Percentiles rank a stretch among this genome's conserved stretches.
These are phyloP conservation scores for Plasmodium ovale DNA, from an alignment of 169 alveolate genomes.

Conservation along the genomic window DNA sequence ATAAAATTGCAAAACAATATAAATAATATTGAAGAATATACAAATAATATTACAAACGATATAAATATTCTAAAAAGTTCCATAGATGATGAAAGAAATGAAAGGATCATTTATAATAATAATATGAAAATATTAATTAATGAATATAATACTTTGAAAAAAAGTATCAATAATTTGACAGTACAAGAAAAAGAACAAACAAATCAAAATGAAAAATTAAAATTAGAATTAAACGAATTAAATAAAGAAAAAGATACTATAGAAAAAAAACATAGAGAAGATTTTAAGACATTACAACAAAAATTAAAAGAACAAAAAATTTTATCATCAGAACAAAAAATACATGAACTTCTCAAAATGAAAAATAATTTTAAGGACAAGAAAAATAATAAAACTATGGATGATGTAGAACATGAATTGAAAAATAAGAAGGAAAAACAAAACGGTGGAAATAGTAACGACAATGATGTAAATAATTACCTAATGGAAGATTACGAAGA, in stretches of 20 bases:
- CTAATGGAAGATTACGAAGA: constrained; percentile 47
- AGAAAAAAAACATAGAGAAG: constrained; percentile 75
- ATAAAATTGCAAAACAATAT: constrained; percentile 61
- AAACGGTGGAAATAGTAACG: background rate
- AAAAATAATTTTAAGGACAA: constrained; percentile 33
- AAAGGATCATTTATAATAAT: constrained; percentile 66
- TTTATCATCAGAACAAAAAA: constrained; percentile 60
- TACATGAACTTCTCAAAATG: constrained; percentile 35
- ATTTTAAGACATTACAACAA: constrained; percentile 67
- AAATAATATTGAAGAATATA: constrained; percentile 65
- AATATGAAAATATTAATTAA: constrained; percentile 70
- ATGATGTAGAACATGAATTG: background rate
- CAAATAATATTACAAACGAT: constrained; percentile 73
- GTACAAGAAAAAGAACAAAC: constrained; percentile 52
- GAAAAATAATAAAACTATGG: constrained; percentile 25
- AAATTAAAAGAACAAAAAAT: constrained; percentile 75
- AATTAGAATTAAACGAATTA: constrained; percentile 40
- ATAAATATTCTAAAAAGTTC: constrained; percentile 40
- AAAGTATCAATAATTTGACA: constrained; percentile 26
- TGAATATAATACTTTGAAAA: constrained; percentile 68
- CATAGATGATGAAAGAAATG: constrained; percentile 76
- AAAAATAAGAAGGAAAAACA: constrained; percentile 6
- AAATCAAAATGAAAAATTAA: constrained; percentile 22
- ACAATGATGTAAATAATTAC: background rate
- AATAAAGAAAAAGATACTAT: constrained; percentile 64